Base-by-base conservation (phyloP, 2,329 filamentous ascomycete genomes). In the Verticillium nubilum region DNA sequence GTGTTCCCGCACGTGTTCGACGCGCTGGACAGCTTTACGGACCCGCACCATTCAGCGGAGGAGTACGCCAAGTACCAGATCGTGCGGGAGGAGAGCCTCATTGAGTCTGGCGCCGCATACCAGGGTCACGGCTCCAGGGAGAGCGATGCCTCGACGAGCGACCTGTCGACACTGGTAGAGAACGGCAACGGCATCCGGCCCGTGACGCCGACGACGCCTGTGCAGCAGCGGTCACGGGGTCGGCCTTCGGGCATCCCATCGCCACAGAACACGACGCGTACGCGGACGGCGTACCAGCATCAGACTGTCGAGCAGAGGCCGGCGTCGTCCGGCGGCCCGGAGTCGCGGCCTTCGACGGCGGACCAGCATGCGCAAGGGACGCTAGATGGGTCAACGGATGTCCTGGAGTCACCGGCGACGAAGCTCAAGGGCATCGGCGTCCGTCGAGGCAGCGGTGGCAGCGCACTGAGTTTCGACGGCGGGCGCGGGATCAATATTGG, bases 1-100 rank as follows among this genome's bases (percentile, higher is more conserved):
- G 94, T 98, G 2, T 97, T 97, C 69, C 90, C 88, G 17, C 91
- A 96, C 70, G 92, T 99, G 1, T 93, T 97, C 64, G 89, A 96
- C 66, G 93, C 95, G 0, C 78, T 99, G 10, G 86, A 96, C 61
- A 87, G 82, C 66, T 91, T 88, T 69, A 84, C 81, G 2, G 78
- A 80, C 50, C 78, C 83, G 0, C 79, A 81, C 54, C 83, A 87
- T 67, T 79, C 80, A 2, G 76, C 81, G 60, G 84, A 86, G 66
- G 83, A 88, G 67, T 88, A 84, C 64, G 83, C 81, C 58, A 78
- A 78, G 47, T 88, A 87, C 66, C 76, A 76, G 56, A 71, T 76
- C 28, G 82, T 80, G 28, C 75, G 82, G n/a, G 75, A 78, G 54
- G 76, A 77, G 61, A 84, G 80, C 65, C 67, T 85, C 12, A 70